phyloP scores from a whole-genome alignment of 2,329 filamentous ascomycete genomes.

The Aspergillus texensis region DNA sequence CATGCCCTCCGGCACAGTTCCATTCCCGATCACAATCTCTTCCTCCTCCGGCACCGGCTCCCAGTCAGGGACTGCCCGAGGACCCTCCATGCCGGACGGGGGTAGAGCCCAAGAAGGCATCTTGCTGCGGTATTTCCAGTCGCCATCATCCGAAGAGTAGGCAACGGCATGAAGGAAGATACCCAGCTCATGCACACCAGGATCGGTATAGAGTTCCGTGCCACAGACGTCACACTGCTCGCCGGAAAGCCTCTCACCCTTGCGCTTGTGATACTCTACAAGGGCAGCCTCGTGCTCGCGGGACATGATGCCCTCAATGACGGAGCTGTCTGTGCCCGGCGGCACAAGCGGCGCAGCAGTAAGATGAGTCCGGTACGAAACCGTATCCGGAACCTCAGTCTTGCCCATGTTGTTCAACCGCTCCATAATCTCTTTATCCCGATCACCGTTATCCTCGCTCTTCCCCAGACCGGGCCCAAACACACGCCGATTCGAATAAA shows the following conservation, averaged over 20 bases:
- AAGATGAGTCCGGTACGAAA: slow-evolving; percentile 72
- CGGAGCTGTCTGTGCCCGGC: slow-evolving; percentile 38
- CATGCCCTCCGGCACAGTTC: slow-evolving; percentile 31
- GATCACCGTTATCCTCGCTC: slow-evolving; percentile 67
- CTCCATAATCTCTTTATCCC: slow-evolving; percentile 87
- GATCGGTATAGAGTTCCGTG: slow-evolving; percentile 90
- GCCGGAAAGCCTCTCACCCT: slow-evolving; percentile 92
- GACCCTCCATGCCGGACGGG: slow-evolving; percentile 71
- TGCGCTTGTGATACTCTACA: slow-evolving; percentile 82
- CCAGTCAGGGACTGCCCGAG: slow-evolving; percentile 63
- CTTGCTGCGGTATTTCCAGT: slow-evolving; percentile 84
- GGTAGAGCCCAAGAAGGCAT: slow-evolving; percentile 87
- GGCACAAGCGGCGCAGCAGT: slow-evolving; percentile 42
- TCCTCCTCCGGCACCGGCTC: slow-evolving; percentile 40
- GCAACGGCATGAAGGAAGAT: slow-evolving; percentile 91
- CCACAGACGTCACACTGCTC: slow-evolving; percentile 77
- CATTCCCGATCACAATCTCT: slow-evolving; percentile 43
- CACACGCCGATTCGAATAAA: slow-evolving; percentile 92
- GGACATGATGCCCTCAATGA: slow-evolving; percentile 45
- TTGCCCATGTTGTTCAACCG: slow-evolving; percentile 90
- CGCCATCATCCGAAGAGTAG: slow-evolving; percentile 80
- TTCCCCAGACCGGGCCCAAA: slow-evolving; percentile 81
- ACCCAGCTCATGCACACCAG: slow-evolving; percentile 83
- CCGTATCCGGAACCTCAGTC: slow-evolving; percentile 84
- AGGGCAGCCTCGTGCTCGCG: slow-evolving; percentile 76